Percentiles rank a stretch among this genome's conserved stretches.
Conservation (phyloP, 352 stramenopile genomes). For the Phytopythium kandeliae region DNA sequence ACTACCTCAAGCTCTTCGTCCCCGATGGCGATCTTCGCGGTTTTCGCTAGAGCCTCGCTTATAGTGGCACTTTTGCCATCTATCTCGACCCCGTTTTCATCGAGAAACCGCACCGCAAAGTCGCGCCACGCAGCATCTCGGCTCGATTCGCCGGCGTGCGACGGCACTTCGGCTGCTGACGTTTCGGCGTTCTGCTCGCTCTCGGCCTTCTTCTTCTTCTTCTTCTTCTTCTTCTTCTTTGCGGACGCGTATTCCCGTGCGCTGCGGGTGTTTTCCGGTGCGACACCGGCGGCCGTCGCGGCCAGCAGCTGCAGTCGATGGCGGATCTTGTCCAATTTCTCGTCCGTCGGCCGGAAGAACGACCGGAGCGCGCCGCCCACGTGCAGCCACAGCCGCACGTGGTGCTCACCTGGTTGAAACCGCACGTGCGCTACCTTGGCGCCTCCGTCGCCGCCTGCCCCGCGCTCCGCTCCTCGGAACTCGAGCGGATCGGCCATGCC, state of each 20-base stretch:
- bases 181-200: neutral
- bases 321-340: conserved; percentile 52
- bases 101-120: conserved; percentile 40
- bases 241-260: neutral
- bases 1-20: conserved; percentile 36
- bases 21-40: conserved; percentile 36
- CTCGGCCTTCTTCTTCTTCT: conserved; percentile 15
- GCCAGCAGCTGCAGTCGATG: conserved; percentile 56
- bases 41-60: conserved; percentile 40
- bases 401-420: conserved; percentile 28
- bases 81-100: conserved; percentile 26
- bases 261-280: neutral
- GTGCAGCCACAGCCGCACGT: conserved; percentile 42
- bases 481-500: neutral
- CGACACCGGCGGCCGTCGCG: neutral
- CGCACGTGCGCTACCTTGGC: conserved; percentile 40
- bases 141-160: neutral
- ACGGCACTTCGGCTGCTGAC: neutral
- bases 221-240: conserved; percentile 16
- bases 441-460: neutral
- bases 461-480: neutral
- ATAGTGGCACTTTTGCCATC: conserved; percentile 21
- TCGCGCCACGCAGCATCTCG: neutral
- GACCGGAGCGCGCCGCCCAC: conserved; percentile 45
- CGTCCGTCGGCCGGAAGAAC: conserved; percentile 30